Percentiles rank a stretch among this genome's conserved stretches.
Evolutionary conservation across 2,329 filamentous ascomycete genomes (phyloP).

Genomic region (Pseudopyricularia cyperi): DNA sequence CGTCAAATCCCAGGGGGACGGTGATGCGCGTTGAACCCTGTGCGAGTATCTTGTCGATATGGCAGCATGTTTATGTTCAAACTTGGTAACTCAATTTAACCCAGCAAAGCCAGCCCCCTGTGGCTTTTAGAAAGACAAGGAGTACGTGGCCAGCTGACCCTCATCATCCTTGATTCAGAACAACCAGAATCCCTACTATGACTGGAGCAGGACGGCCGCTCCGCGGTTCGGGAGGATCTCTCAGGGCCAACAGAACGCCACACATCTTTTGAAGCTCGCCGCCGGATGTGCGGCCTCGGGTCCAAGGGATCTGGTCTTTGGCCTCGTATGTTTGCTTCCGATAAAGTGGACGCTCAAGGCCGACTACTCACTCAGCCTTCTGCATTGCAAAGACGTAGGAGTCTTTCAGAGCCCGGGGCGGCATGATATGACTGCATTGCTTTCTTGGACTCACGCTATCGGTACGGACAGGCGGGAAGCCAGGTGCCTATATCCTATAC

Average conservation of each 20-base stretch:
- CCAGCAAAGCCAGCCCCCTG: too few relatives aligned
- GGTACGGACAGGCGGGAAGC: background rate
- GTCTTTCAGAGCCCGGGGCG: background rate
- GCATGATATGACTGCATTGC: background rate
- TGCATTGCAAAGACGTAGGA: conserved; percentile 3
- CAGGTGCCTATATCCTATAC: background rate
- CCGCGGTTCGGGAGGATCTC: background rate
- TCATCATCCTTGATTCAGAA: too few relatives aligned
- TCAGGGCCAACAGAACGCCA: background rate
- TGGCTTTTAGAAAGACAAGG: too few relatives aligned
- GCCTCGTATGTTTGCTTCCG: background rate
- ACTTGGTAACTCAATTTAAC: too few relatives aligned
- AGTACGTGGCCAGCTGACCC: too few relatives aligned
- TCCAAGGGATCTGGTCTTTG: background rate
- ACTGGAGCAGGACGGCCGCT: background rate
- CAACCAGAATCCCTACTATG: background rate
- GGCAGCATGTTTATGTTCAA: too few relatives aligned
- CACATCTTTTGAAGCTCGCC: background rate
- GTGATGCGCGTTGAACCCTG: too few relatives aligned
- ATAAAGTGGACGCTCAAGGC: background rate
- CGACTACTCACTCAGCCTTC: background rate
- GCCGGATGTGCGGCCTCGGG: background rate
- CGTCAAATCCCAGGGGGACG: too few relatives aligned
- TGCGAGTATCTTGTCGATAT: too few relatives aligned
- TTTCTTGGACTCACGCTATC: background rate